Conservation (phyloP, 106 monocot genomes). For the Platanthera guangdongensis region DNA sequence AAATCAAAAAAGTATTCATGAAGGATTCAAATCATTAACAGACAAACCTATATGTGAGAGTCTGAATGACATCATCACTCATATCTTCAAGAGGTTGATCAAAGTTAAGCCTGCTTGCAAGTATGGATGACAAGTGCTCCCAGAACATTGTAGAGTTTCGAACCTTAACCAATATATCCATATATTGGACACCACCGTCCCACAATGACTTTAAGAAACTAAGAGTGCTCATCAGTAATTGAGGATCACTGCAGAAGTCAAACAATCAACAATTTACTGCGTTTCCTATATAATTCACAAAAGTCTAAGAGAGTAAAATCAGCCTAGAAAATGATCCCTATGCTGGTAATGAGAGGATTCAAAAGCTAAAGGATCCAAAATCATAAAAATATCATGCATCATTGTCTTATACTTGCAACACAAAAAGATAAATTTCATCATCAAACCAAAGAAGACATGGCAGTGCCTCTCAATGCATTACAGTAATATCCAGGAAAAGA, state of each 20-base stretch:
- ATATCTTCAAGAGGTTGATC: conserved; percentile 14
- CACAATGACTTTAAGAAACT: conserved; percentile 65
- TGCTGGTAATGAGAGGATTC: not conserved
- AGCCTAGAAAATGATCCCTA: not conserved
- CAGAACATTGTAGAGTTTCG: conserved; percentile 51
- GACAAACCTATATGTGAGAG: conserved; percentile 31
- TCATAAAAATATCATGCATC: not conserved
- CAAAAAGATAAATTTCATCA: not conserved
- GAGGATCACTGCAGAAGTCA: conserved; percentile 37
- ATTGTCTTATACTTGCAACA: not conserved
- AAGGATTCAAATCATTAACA: not conserved
- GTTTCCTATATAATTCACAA: not conserved
- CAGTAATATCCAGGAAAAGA: not conserved
- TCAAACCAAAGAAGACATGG: not conserved
- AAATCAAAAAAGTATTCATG: not conserved
- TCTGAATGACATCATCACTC: conserved; percentile 18
- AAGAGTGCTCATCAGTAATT: conserved; percentile 36
- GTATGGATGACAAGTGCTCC: conserved; percentile 36
- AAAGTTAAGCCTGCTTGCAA: conserved; percentile 11
- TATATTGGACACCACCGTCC: conserved; percentile 56
- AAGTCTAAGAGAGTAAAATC: not conserved
- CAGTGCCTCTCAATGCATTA: not conserved
- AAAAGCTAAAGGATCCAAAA: not conserved
- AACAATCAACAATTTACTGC: not conserved
- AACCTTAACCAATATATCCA: conserved; percentile 35